phyloP scores from a whole-genome alignment of 2,329 filamentous ascomycete species.

The Monilinia fructicola region DNA sequence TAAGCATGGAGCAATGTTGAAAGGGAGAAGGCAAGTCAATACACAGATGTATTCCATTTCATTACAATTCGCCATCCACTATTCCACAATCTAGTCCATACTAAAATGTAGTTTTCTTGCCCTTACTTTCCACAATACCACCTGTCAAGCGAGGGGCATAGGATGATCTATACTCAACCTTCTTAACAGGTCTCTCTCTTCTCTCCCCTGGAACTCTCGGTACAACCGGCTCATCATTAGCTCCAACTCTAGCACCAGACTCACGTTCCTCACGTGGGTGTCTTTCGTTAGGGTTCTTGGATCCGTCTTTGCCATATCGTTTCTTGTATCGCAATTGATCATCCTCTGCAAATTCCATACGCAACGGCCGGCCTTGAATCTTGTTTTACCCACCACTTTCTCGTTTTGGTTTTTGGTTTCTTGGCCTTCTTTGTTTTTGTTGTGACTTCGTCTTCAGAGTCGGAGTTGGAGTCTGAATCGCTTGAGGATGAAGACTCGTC shows the following conservation, averaged over 20 bases:
- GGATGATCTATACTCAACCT: conserved; percentile 48
- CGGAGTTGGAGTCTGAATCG: conserved; percentile 39
- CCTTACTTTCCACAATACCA: conserved; percentile 73
- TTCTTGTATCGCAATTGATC: conserved; percentile 88
- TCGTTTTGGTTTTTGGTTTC: conserved; percentile 60
- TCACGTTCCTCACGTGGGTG: conserved; percentile 14
- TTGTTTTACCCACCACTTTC: conserved; percentile 87
- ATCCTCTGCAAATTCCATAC: conserved; percentile 93
- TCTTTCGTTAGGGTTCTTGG: conserved; percentile 37
- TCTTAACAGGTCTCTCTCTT: conserved; percentile 39
- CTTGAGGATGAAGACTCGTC: conserved; percentile 32
- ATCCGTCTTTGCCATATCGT: conserved; percentile 76
- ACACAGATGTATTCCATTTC: conserved; percentile 4
- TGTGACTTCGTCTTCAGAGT: conserved; percentile 42
- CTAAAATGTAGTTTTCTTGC: conserved; percentile 82
- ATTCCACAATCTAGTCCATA: background rate
- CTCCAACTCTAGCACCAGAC: conserved; percentile 27
- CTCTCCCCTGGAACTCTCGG: conserved; percentile 18
- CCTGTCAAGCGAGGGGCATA: conserved; percentile 67
- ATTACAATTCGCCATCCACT: conserved; percentile 6
- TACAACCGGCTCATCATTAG: conserved; percentile 37
- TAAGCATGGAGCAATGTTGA: background rate
- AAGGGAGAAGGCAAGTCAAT: background rate
- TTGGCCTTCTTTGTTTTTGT: conserved; percentile 46
- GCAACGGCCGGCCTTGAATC: conserved; percentile 74